These are phyloP conservation scores for Glarea lozoyensis DNA, from an alignment of 495 filamentous ascomycete species.

Conservation along the genomic window DNA sequence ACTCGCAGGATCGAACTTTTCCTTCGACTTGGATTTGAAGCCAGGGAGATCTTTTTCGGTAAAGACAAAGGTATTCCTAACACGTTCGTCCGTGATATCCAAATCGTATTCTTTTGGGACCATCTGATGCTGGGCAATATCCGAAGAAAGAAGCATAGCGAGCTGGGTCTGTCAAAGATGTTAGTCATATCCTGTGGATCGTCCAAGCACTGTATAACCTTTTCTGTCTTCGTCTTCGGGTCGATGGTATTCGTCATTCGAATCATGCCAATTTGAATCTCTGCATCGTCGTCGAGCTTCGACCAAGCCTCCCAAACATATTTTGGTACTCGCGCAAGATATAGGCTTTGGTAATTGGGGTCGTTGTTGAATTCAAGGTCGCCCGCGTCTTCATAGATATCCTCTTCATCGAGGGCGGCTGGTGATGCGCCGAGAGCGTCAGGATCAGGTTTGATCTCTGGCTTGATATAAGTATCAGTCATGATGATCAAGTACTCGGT, in stretches of 20 bases:
- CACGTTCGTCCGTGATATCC: conserved; percentile 49
- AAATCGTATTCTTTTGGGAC: conserved; percentile 81
- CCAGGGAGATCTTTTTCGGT: conserved; percentile 85
- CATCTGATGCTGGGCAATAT: conserved; percentile 48
- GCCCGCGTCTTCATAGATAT: conserved; percentile 79
- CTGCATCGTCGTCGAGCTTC: conserved; percentile 40
- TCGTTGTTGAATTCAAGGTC: conserved; percentile 66
- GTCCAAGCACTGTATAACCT: conserved; percentile 25
- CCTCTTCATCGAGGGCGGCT: conserved; percentile 56
- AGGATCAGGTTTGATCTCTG: conserved; percentile 68
- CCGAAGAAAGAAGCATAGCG: conserved; percentile 40
- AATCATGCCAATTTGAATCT: conserved; percentile 66
- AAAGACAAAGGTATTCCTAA: conserved; percentile 80
- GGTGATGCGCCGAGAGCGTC: conserved; percentile 50
- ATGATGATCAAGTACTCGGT: conserved; percentile 18
- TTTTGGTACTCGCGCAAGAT: conserved; percentile 67
- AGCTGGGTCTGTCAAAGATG: conserved; percentile 25
- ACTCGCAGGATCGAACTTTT: conserved; percentile 35
- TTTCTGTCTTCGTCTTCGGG: conserved; percentile 41
- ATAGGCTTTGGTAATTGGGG: conserved; percentile 38
- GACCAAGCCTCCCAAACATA: conserved; percentile 67
- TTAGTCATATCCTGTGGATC: conserved; percentile 3
- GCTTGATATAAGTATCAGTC: conserved; percentile 50
- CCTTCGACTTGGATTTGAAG: conserved; percentile 51
- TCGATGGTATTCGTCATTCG: conserved; percentile 45